These are phyloP conservation scores for Pelargonium citronellum DNA, from an alignment of 441 rosid genomes.

Conservation along the genomic window DNA sequence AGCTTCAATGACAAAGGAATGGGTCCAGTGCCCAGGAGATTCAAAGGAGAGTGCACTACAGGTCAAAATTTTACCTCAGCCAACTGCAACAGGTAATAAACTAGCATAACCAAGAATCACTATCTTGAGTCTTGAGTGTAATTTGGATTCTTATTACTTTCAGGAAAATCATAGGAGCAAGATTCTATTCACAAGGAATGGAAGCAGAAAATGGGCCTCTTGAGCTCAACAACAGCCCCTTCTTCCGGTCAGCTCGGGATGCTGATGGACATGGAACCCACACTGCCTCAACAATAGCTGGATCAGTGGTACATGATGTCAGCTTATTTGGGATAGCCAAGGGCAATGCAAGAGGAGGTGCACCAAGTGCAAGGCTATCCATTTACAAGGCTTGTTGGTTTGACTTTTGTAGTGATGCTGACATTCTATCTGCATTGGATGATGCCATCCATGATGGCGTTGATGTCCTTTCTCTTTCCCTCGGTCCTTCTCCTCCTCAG, in stretches of 20 bases:
- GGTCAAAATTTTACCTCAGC: conserved; percentile 37
- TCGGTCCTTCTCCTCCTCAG: conserved; percentile 39
- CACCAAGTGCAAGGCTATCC: conserved; percentile 43
- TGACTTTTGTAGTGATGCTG: conserved; percentile 33
- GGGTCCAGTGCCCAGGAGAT: conserved; percentile 39
- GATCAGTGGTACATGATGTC: conserved; percentile 28
- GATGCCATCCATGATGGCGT: conserved; percentile 43
- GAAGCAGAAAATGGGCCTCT: conserved; percentile 41
- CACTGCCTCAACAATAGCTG: conserved; percentile 40
- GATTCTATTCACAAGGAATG: conserved; percentile 35
- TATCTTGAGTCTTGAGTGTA: too few relatives aligned
- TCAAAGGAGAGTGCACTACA: conserved; percentile 38
- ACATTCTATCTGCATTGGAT: conserved; percentile 37
- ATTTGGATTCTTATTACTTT: conserved; percentile 2
- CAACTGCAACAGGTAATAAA: conserved; percentile 35
- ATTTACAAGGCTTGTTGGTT: conserved; percentile 52
- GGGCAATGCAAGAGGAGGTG: conserved; percentile 46
- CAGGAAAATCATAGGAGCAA: conserved; percentile 47
- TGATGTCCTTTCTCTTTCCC: conserved; percentile 44
- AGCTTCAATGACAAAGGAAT: conserved; percentile 39
- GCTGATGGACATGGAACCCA: conserved; percentile 45
- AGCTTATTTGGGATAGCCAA: conserved; percentile 39
- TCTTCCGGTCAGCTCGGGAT: conserved; percentile 42
- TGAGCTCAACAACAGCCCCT: conserved; percentile 24
- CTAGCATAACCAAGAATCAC: too few relatives aligned